Base-by-base conservation (phyloP, 306 rosid genomes). In the Cyclanthera cordifolia region DNA sequence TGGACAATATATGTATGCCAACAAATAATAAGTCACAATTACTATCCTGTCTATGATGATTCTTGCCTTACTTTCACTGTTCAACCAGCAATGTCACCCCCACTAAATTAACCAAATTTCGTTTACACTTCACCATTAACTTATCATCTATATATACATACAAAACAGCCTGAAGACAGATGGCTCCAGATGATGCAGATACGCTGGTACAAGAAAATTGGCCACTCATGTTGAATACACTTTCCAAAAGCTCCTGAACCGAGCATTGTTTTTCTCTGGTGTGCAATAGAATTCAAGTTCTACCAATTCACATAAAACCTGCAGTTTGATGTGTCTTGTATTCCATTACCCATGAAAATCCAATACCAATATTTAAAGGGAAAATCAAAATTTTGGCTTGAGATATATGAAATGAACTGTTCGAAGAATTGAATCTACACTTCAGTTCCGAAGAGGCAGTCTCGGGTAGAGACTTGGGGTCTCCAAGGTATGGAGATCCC, bases 391-490 rank as follows among this genome's bases (percentile, higher is more conserved):
- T 16, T 37, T 37, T 11, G 0, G 19, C 68, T 21, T 15, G 20
- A 58, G 46, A 58, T 58, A 58, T 28, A 54, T 28, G 41, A 57
- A 57, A 54, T 28, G 41, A 57, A 57, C 64, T 15, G 64, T 57
- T 39, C 15, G 16, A 30, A 34, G 67, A 4, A 59, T 32, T 32
- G 67, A 59, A 34, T 30, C 30, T 19, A 61, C 47, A 61, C 50
- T 34, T 20, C 49, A 61, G 30, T 39, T 61, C 50, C 37, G 45
- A 1, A 37, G 43, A 1, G 11, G 12, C 43, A 8, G 11, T 37
- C 43, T 37, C 43, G 5, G 43, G 43, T 37, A 37, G 43, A 37
- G 43, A 2, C 9, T 34, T 34, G 41, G 9, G 41, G 8, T 34
- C 9, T 34, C 41, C 41, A 34, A 34, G 41, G 41, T 34, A 34